Conservation (phyloP, 1,284 basidiomycete species). For the Abortiporus biennis region DNA sequence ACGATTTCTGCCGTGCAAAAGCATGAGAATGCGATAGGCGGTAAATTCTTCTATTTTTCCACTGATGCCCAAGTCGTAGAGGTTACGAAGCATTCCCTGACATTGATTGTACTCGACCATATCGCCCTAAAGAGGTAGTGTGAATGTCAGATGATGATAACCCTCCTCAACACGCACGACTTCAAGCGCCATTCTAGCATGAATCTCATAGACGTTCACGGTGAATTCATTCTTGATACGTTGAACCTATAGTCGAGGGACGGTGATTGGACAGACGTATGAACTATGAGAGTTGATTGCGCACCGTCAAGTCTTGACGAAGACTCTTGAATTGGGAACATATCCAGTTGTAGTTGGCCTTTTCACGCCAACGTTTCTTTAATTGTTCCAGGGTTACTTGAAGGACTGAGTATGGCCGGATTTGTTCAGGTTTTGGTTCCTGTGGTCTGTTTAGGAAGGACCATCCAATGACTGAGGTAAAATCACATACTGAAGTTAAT, state of each 20-base stretch:
- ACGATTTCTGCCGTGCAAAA: constrained; percentile 90
- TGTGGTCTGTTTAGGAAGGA: constrained; percentile 25
- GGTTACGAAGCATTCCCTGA: constrained; percentile 83
- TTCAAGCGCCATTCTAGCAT: constrained; percentile 95
- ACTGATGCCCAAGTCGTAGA: constrained; percentile 90
- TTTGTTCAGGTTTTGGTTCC: constrained; percentile 94
- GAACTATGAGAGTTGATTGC: constrained; percentile 26
- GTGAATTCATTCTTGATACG: constrained; percentile 99
- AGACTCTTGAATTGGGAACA: constrained; percentile 98
- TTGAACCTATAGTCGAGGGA: constrained; percentile 71
- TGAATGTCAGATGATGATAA: constrained; percentile 2
- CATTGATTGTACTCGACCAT: constrained; percentile 99
- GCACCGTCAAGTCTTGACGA: constrained; percentile 93
- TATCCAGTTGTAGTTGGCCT: constrained; percentile 87
- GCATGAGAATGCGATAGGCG: constrained; percentile 95
- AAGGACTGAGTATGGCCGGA: constrained; percentile 84
- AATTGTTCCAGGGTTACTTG: constrained; percentile 84
- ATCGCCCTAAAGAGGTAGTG: constrained; percentile 58
- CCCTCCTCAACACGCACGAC: constrained; percentile 50
- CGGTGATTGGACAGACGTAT: constrained; percentile 15
- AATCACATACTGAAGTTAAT: constrained; percentile 74
- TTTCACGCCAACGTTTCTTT: constrained; percentile 85
- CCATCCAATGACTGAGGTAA: neutral
- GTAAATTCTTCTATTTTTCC: constrained; percentile 94
- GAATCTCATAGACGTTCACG: constrained; percentile 96